phyloP scores from a whole-genome alignment of 331 rosid genomes.

The Quercus tomentella region DNA sequence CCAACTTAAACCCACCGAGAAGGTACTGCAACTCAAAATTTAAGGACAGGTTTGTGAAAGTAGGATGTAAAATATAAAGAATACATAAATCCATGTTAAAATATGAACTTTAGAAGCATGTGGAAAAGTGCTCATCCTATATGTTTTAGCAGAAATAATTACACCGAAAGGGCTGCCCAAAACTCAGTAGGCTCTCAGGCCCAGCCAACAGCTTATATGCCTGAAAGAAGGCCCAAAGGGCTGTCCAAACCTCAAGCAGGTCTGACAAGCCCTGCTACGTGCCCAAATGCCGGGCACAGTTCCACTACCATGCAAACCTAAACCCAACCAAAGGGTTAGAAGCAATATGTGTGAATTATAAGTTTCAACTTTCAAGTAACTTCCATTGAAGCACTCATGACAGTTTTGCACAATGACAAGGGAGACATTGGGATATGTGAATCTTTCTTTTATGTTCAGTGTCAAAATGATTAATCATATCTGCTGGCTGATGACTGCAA shows the following conservation, averaged over 20 bases:
- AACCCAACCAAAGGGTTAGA: neutral
- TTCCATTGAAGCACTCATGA: neutral
- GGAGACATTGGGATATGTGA: neutral
- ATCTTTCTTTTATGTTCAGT: neutral
- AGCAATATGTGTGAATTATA: neutral
- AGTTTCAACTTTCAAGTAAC: neutral
- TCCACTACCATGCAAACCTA: neutral
- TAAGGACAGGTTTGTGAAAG: neutral
- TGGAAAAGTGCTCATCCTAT: neutral
- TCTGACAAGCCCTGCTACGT: neutral
- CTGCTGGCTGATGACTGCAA: constrained; percentile 2
- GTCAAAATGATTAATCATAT: neutral
- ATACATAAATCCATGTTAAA: neutral
- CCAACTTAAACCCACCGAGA: neutral
- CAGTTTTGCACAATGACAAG: neutral
- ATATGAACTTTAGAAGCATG: neutral
- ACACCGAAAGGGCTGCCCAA: neutral
- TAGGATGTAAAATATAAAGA: neutral
- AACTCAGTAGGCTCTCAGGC: neutral
- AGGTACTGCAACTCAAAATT: neutral
- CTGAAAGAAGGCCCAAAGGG: neutral
- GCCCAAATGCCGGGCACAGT: neutral
- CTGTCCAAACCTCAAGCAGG: neutral
- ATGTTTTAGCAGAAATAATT: neutral
- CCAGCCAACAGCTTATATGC: constrained; percentile 4